Conservation (phyloP, 2,329 filamentous ascomycete genomes). For the Ilyonectria sp. region DNA sequence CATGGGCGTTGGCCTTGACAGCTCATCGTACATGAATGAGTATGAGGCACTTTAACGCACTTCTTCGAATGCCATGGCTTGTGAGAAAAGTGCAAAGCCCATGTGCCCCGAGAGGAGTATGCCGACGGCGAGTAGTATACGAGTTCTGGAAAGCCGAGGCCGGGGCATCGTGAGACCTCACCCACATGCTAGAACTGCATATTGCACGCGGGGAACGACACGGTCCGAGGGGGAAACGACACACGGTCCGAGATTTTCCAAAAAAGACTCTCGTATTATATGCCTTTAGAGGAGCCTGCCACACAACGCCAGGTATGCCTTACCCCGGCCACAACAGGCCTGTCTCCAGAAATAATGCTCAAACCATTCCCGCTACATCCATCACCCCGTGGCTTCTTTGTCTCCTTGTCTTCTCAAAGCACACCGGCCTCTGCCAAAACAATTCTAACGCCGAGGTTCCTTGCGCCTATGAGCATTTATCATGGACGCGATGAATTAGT, state of each 20-base stretch:
- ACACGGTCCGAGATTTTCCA: slow-evolving; percentile 23
- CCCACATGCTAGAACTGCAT: background rate
- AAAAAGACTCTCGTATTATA: slow-evolving; percentile 30
- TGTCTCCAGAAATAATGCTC: slow-evolving; percentile 24
- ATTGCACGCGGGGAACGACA: background rate
- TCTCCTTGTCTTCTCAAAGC: slow-evolving; percentile 3
- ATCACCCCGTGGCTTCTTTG: slow-evolving; percentile 3
- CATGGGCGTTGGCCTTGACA: background rate
- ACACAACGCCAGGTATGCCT: slow-evolving; percentile 28
- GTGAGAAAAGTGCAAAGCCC: background rate
- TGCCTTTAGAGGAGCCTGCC: slow-evolving; percentile 12
- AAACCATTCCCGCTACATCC: slow-evolving; percentile 6
- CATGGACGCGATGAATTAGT: slow-evolving; percentile 28
- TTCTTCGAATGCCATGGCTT: slow-evolving; percentile 1
- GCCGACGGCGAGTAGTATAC: background rate
- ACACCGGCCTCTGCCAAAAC: slow-evolving; percentile 14
- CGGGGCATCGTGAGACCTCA: background rate
- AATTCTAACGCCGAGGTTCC: slow-evolving; percentile 6
- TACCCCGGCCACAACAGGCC: slow-evolving; percentile 18
- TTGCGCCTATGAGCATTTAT: slow-evolving; percentile 32
- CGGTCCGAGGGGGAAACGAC: background rate
- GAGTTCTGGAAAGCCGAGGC: slow-evolving; percentile 5
- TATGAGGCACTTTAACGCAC: background rate
- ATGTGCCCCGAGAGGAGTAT: background rate
- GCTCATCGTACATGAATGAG: slow-evolving; percentile 3